Evolutionary conservation across 305 asterid genomes (phyloP).

Genomic region (Ajuga reptans): DNA sequence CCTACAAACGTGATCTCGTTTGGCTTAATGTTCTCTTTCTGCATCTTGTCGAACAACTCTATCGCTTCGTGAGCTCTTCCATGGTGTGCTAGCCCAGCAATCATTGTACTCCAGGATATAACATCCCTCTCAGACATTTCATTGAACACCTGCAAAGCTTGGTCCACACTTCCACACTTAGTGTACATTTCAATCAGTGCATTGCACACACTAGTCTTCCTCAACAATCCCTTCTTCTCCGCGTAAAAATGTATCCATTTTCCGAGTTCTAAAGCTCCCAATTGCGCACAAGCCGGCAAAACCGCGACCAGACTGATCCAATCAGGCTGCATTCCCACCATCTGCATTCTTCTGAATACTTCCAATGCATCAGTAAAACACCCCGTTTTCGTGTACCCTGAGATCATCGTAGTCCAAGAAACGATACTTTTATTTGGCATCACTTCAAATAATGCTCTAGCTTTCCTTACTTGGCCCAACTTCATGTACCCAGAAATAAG

Average conservation of each 20-base stretch:
- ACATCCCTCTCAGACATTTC: conserved; percentile 46
- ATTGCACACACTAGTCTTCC: conserved; percentile 47
- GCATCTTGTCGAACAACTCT: conserved; percentile 50
- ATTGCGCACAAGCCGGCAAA: conserved; percentile 67
- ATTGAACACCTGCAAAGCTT: conserved; percentile 52
- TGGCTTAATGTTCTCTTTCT: conserved; percentile 38
- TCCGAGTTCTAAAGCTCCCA: conserved; percentile 76
- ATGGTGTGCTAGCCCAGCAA: conserved; percentile 60
- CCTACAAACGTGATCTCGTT: conserved; percentile 74
- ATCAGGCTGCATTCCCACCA: conserved; percentile 61
- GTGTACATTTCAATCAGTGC: conserved; percentile 84
- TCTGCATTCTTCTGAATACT: conserved; percentile 65
- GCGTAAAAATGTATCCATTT: conserved; percentile 71
- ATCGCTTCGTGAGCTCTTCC: conserved; percentile 67
- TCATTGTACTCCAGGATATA: conserved; percentile 76
- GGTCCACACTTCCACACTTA: conserved; percentile 58
- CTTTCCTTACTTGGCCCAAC: conserved; percentile 52
- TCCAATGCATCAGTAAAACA: conserved; percentile 56
- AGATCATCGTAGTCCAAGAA: conserved; percentile 81
- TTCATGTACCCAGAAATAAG: conserved; percentile 63
- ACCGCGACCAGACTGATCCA: conserved; percentile 69
- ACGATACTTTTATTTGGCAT: conserved; percentile 52
- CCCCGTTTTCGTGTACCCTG: conserved; percentile 58
- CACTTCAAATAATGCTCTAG: conserved; percentile 52
- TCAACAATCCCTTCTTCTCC: conserved; percentile 38